Evolutionary conservation across 345 rosid genomes (phyloP), one percentile per base, ranked within the genome.

Genomic region (Crucihimalaya himalaica): DNA sequence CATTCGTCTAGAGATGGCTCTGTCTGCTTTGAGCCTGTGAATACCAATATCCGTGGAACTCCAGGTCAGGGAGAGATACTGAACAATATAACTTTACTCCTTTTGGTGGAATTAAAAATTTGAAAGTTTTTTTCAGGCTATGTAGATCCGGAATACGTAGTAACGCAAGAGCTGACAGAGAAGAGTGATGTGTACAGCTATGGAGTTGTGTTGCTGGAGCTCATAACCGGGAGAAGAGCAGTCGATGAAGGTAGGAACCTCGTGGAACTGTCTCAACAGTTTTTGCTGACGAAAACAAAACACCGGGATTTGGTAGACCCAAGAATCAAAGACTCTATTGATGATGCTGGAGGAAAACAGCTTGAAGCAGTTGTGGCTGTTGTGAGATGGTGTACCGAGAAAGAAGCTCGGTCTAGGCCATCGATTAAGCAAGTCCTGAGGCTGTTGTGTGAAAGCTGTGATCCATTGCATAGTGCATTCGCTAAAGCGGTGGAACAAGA

Each of bases 1-100:
- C 93, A 88, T 81, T 86, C 96, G 65, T 87, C 96, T 55, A 89
- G 88, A 83, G 87, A 87, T 79, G 92, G 95, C n/a, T 91, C 97
- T 66, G 78, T 94, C 70, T 81, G 81, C 82, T 94, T 91, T 55
- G 98, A 91, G 78, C 97, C 93, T 8, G 89, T 91, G 68, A 88
- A 88, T 70, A 91, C 93, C 1, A 84, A 89, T 79, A 82, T 94
- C 54, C 81, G 89, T 20, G 97, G 98, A 73, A 94, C 98, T 80
- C 98, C 98, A 85, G 98, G 97, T 90, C 29, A 70, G 82, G 29
- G 72, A 74, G 14, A 42, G 71, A 52, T n/a, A 77, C 19, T 29
- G 5, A 67, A 43, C 27, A 45, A 32, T 45, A 55, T 31, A 55
- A 46, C 37, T 7, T 7, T 28, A 29, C 73, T 66, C 1, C 63